These are phyloP conservation scores for Ascochyta pisi DNA, from an alignment of 2,329 filamentous ascomycete genomes.

Conservation along the genomic window DNA sequence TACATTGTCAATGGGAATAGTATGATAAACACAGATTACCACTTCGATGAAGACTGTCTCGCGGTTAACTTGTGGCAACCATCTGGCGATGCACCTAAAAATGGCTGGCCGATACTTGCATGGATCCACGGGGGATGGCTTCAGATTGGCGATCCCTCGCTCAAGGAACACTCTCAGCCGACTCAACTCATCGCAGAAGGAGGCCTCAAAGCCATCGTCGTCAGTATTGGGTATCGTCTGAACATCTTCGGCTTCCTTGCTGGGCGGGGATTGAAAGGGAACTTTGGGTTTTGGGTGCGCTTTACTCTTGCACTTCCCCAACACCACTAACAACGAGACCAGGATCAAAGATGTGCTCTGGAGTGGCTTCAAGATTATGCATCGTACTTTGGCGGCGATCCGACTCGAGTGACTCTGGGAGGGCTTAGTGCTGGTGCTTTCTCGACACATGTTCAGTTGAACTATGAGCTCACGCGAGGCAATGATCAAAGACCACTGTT, in stretches of 20 bases:
- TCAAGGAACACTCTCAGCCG: constrained; percentile 8
- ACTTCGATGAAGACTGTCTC: constrained; percentile 11
- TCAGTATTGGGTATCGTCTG: constrained; percentile 15
- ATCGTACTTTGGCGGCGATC: neutral
- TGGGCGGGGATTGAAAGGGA: constrained; percentile 9
- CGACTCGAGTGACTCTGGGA: constrained; percentile 1
- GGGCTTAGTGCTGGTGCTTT: constrained; percentile 13
- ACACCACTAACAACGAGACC: neutral
- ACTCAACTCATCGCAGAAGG: constrained; percentile 14
- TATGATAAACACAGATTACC: constrained; percentile 9
- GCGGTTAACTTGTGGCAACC: constrained; percentile 12
- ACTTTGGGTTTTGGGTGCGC: constrained; percentile 14
- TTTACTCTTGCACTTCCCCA: fast-evolving
- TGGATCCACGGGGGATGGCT: constrained; percentile 16
- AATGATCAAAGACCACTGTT: constrained; percentile 4
- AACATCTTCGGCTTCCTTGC: constrained; percentile 19
- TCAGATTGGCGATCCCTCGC: constrained; percentile 10
- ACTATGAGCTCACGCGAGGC: constrained; percentile 9
- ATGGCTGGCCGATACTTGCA: constrained; percentile 12
- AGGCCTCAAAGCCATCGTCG: constrained; percentile 8
- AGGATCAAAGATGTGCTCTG: constrained; percentile 12
- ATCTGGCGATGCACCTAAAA: constrained; percentile 2
- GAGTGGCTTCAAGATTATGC: constrained; percentile 11
- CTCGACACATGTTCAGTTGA: constrained; percentile 11
- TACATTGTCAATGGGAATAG: constrained; percentile 6